Evolutionary conservation across 768 basidiomycete species (phyloP), one percentile per base, ranked within the genome.

Genomic region (button mushroom (Agaricus bisporus)): DNA sequence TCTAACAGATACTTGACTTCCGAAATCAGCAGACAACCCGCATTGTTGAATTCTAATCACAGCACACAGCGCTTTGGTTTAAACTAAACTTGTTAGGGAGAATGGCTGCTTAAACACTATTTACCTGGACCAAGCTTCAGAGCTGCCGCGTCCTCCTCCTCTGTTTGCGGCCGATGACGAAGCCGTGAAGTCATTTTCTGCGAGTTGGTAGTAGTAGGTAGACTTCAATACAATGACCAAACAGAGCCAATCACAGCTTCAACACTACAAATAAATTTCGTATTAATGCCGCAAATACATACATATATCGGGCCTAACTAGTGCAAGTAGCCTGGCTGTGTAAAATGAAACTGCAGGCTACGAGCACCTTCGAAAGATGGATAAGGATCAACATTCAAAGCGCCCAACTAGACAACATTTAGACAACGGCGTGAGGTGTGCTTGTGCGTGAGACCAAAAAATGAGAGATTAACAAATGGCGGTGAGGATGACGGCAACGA

Each of bases 1-100:
- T 92, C 90, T 26, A 95, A 74, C 45, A 95, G 72, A 65, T 93
- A 89, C 64, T 91, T 91, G 66, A 95, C 93, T 64, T 95, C 93
- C 1, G 91, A 92, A 56, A 95, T 92, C 61, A 93, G 78, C 63
- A 95, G 68, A 68, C 89, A 92, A 75, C 89, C 91, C 5, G 88
- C 88, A 58, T 92, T 91, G 72, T 91, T 91, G 72, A 95, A 95
- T 65, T 91, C 92, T 91, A 58, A 14, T 26, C 38, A 49, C 29
- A 50, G 4, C 26, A 15, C 38, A 36, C 22, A 22, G 22, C 22
- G 15, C 45, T 37, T 15, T 26, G 38, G 9, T 48, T 46, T 32
- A 52, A 10, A 32, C 11, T 46, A 25, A n/a, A n/a, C 22, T 41
- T 43, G 54, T 35, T 8, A 25, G 48, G 42, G 11, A 26, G 28